Evolutionary conservation across 1,284 basidiomycete genomes (phyloP).

Genomic region (Boletus austroedulis): DNA sequence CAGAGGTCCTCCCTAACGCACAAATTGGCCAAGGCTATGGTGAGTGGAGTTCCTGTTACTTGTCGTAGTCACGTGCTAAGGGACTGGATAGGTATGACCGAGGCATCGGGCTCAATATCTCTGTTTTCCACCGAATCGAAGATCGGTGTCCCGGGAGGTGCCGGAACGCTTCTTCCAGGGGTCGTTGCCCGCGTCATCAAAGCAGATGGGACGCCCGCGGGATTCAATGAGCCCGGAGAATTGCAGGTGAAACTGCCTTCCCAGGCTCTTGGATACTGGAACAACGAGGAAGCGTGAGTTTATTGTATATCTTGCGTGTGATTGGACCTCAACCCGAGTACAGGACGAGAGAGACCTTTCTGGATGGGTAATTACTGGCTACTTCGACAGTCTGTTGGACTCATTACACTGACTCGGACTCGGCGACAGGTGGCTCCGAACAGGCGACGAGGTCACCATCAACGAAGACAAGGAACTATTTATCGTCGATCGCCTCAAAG

Average conservation of each 20-base stretch:
- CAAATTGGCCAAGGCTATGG: slow-evolving; percentile 69
- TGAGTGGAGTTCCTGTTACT: slow-evolving; percentile 15
- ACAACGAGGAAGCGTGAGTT: slow-evolving; percentile 63
- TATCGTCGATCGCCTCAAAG: slow-evolving; percentile 69
- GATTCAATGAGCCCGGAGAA: slow-evolving; percentile 61
- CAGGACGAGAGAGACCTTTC: slow-evolving; percentile 54
- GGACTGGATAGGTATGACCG: slow-evolving; percentile 44
- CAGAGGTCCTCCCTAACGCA: slow-evolving; percentile 54
- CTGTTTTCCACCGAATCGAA: slow-evolving; percentile 48
- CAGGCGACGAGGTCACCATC: slow-evolving; percentile 66
- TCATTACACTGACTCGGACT: slow-evolving; percentile 24
- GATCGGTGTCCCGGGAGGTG: slow-evolving; percentile 54
- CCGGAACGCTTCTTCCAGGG: slow-evolving; percentile 55
- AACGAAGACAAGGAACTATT: slow-evolving; percentile 57
- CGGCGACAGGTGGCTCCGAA: slow-evolving; percentile 59
- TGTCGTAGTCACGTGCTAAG: not conserved
- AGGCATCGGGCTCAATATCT: slow-evolving; percentile 52
- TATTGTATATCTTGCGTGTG: not conserved
- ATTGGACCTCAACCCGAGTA: slow-evolving; percentile 2
- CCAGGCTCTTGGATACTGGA: slow-evolving; percentile 54
- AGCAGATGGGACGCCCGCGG: slow-evolving; percentile 54
- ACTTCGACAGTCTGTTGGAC: slow-evolving; percentile 1
- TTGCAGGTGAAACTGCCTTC: slow-evolving; percentile 56
- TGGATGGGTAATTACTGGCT: slow-evolving; percentile 42
- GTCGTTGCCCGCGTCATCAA: slow-evolving; percentile 54